Percentiles rank a stretch among this genome's conserved stretches.
Conservation (phyloP, 768 basidiomycete species). For the Podaxis sp. region DNA sequence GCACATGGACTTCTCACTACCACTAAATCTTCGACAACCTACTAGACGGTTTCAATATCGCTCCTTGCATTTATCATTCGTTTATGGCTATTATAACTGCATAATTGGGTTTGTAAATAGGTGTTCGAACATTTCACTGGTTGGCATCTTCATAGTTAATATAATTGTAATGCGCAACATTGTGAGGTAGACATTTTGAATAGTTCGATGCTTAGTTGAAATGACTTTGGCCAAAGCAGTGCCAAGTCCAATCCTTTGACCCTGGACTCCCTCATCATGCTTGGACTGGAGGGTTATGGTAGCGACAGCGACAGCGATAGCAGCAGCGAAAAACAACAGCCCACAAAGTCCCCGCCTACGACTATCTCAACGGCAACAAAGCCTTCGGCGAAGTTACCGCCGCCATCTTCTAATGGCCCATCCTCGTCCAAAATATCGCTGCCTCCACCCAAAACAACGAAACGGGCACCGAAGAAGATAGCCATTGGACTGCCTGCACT, state of each 20-base stretch:
- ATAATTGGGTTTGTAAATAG: conserved; percentile 6
- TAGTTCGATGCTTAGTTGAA: background rate
- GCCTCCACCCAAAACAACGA: conserved; percentile 27
- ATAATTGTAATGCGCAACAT: background rate
- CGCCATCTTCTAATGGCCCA: conserved; percentile 14
- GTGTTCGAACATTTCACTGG: conserved; percentile 1
- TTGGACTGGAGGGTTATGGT: conserved; percentile 75
- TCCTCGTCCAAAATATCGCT: background rate
- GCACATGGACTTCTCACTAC: conserved; percentile 5
- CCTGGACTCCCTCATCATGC: conserved; percentile 36
- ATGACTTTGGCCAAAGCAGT: conserved; percentile 1
- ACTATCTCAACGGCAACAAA: background rate
- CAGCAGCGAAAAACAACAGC: conserved; percentile 24
- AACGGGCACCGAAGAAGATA: conserved; percentile 50
- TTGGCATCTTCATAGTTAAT: background rate
- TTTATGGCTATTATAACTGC: conserved; percentile 19
- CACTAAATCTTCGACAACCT: conserved; percentile 22
- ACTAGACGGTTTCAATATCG: conserved; percentile 15
- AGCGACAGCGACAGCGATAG: conserved; percentile 63
- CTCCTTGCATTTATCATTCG: conserved; percentile 20
- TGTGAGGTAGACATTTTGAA: background rate
- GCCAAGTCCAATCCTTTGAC: background rate
- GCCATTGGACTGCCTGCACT: conserved; percentile 54
- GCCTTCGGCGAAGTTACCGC: conserved; percentile 15
- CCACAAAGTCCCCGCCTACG: conserved; percentile 1